A percentile compares a stretch with the other conserved stretches of the same genome.
phyloP scores from a whole-genome alignment of 2,329 filamentous ascomycete genomes.

The Trichoderma sp. region DNA sequence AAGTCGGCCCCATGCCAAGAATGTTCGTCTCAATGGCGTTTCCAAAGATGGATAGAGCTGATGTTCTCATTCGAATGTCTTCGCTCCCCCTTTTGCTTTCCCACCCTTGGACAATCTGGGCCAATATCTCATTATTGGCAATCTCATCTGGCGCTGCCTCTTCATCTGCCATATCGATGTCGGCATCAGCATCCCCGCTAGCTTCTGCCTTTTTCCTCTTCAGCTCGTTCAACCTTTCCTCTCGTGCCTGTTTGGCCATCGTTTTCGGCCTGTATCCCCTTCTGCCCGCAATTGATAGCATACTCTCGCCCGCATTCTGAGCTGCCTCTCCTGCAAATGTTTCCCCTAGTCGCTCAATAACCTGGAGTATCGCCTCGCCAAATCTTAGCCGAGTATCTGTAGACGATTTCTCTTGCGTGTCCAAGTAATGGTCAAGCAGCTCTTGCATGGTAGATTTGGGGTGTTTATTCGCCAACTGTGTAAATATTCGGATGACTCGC shows the following conservation, averaged over 20 bases:
- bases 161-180: slow-evolving; percentile 49
- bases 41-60: slow-evolving; percentile 68
- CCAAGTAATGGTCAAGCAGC: slow-evolving; percentile 69
- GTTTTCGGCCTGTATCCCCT: slow-evolving; percentile 65
- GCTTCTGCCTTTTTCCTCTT: slow-evolving; percentile 49
- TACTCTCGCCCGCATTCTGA: slow-evolving; percentile 56
- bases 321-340: slow-evolving; percentile 60
- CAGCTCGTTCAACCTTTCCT: slow-evolving; percentile 52
- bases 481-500: slow-evolving; percentile 67
- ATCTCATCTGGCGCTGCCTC: slow-evolving; percentile 53
- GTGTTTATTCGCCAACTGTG: slow-evolving; percentile 63
- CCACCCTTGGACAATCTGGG: slow-evolving; percentile 69
- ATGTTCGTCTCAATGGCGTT: slow-evolving; percentile 64
- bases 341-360: slow-evolving; percentile 63
- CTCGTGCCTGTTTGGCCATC: slow-evolving; percentile 57
- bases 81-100: slow-evolving; percentile 67
- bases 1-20: slow-evolving; percentile 55
- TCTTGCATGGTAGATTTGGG: slow-evolving; percentile 65
- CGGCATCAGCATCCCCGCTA: slow-evolving; percentile 47
- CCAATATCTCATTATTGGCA: slow-evolving; percentile 54
- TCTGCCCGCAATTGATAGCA: slow-evolving; percentile 67
- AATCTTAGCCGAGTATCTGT: slow-evolving; percentile 70
- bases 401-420: slow-evolving; percentile 59
- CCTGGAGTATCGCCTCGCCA: slow-evolving; percentile 68
- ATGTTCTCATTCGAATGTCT: slow-evolving; percentile 70